Percentiles rank a stretch among this genome's conserved stretches.
Conservation (phyloP, 2,329 filamentous ascomycete genomes). For the Aureobasidium sp. region DNA sequence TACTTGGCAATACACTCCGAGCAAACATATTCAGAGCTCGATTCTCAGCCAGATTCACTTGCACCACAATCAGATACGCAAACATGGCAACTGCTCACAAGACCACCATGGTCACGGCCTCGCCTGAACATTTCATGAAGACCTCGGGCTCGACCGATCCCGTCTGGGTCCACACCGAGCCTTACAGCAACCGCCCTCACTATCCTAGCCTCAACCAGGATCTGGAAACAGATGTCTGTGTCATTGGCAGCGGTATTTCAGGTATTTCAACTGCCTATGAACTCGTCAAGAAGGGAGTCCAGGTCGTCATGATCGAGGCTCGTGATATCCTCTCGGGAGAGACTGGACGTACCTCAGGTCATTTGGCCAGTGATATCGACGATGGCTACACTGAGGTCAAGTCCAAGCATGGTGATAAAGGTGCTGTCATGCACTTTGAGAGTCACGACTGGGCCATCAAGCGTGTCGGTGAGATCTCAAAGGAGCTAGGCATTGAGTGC, state of each 20-base stretch:
- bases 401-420: conserved; percentile 45
- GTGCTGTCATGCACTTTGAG: conserved; percentile 45
- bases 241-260: conserved; percentile 48
- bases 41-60: background rate
- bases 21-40: conserved; percentile 1
- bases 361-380: conserved; percentile 49
- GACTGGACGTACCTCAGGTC: conserved; percentile 47
- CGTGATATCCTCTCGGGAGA: conserved; percentile 50
- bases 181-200: conserved; percentile 38
- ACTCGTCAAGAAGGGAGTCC: conserved; percentile 43
- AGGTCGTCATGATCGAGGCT: conserved; percentile 48
- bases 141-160: conserved; percentile 47
- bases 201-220: conserved; percentile 39
- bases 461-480: conserved; percentile 44
- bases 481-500: conserved; percentile 47
- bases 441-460: conserved; percentile 50
- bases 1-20: background rate
- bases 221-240: conserved; percentile 42
- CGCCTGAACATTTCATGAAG: conserved; percentile 31
- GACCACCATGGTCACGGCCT: conserved; percentile 9
- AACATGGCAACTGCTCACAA: conserved; percentile 18
- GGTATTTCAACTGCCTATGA: conserved; percentile 49
- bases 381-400: conserved; percentile 46
- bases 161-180: conserved; percentile 47
- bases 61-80: conserved; percentile 1